Percentiles rank a stretch among this genome's conserved stretches.
phyloP scores from a whole-genome alignment of 2,329 filamentous ascomycete species.

The Phialocephala sp. region DNA sequence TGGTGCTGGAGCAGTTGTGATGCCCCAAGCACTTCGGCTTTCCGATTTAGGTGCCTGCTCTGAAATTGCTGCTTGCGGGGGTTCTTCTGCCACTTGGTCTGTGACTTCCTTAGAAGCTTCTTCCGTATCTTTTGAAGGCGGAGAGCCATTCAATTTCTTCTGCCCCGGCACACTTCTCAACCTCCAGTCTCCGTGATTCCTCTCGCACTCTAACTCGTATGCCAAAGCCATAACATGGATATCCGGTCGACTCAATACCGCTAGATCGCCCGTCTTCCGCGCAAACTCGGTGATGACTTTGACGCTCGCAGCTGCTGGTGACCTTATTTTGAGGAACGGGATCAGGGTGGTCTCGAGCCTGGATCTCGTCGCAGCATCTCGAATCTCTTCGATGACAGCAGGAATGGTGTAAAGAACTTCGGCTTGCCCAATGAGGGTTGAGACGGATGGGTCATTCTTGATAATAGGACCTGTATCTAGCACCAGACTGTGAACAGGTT shows the following conservation, averaged over 20 bases:
- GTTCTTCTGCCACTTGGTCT: conserved; percentile 17
- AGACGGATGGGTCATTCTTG: conserved; percentile 87
- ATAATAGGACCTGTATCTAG: conserved; percentile 93
- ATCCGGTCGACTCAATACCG: conserved; percentile 88
- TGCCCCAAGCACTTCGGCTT: conserved; percentile 38
- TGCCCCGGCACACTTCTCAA: conserved; percentile 80
- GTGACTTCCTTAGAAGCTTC: not conserved
- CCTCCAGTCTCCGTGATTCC: conserved; percentile 88
- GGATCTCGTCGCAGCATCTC: conserved; percentile 79
- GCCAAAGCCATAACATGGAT: conserved; percentile 86
- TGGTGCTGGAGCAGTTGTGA: conserved; percentile 24
- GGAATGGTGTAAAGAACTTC: conserved; percentile 83
- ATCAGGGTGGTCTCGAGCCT: conserved; percentile 84
- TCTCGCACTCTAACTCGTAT: conserved; percentile 93
- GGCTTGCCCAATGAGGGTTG: conserved; percentile 78
- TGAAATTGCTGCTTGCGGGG: conserved; percentile 16
- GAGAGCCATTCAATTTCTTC: conserved; percentile 74
- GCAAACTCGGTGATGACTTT: conserved; percentile 85
- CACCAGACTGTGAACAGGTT: conserved; percentile 81
- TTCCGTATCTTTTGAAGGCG: conserved; percentile 40
- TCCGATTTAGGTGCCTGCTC: conserved; percentile 25
- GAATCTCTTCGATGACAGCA: conserved; percentile 84
- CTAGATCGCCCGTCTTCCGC: conserved; percentile 84
- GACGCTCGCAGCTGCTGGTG: conserved; percentile 76
- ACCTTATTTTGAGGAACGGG: conserved; percentile 82